These are phyloP conservation scores for Schwanniomyces etchellsii DNA, from an alignment of 1,139 yeast genomes.

Conservation along the genomic window DNA sequence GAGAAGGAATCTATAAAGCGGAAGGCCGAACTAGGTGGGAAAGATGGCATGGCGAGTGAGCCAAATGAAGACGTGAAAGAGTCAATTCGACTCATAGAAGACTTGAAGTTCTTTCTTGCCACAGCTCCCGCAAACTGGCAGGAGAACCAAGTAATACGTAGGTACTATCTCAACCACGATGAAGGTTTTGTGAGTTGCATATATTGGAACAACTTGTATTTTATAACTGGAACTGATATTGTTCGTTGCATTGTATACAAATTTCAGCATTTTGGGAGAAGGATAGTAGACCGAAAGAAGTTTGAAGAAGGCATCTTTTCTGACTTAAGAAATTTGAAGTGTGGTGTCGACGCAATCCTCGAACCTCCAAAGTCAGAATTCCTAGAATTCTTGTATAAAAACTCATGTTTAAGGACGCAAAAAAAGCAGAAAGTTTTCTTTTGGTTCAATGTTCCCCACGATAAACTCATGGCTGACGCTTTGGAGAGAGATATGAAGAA, in stretches of 20 bases:
- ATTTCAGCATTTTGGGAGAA: constrained; percentile 86
- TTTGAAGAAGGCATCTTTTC: constrained; percentile 96
- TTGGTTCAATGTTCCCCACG: constrained; percentile 97
- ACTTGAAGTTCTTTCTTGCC: constrained; percentile 75
- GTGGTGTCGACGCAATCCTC: constrained; percentile 82
- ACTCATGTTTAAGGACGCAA: constrained; percentile 87
- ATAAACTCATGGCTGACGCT: constrained; percentile 88
- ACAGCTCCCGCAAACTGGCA: constrained; percentile 97
- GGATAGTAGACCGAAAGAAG: constrained; percentile 79
- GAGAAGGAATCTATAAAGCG: background rate
- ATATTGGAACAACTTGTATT: constrained; percentile 85
- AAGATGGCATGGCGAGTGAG: background rate
- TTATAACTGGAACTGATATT: constrained; percentile 93
- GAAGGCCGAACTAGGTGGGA: background rate
- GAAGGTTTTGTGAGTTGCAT: constrained; percentile 92
- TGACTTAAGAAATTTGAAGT: constrained; percentile 79
- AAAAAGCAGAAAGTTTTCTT: constrained; percentile 95
- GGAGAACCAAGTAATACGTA: constrained; percentile 77
- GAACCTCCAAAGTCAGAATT: constrained; percentile 88
- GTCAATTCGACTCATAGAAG: constrained; percentile 63
- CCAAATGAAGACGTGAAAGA: constrained; percentile 29
- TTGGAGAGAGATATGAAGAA: constrained; percentile 86
- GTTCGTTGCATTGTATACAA: constrained; percentile 87
- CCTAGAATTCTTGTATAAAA: constrained; percentile 76
- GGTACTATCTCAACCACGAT: constrained; percentile 80